Evolutionary conservation across 2,329 filamentous ascomycete genomes (phyloP).

Genomic region (Aureobasidium sp.): DNA sequence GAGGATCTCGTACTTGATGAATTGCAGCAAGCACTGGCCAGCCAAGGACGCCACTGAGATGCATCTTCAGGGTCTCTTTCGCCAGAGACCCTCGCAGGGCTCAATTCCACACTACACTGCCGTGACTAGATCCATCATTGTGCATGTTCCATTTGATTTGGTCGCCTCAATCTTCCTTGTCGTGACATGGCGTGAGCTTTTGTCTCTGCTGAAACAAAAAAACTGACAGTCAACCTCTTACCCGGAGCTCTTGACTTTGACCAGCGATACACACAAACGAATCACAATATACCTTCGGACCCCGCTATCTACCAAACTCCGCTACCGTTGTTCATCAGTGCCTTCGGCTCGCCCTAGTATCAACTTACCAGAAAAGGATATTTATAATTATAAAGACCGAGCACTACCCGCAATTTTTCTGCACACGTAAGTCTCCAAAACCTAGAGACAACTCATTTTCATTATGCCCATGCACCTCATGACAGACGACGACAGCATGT

Average conservation of each 20-base stretch:
- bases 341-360: constrained; percentile 9
- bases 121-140: neutral
- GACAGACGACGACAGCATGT: constrained; percentile 13
- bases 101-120: neutral
- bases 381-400: constrained; percentile 15
- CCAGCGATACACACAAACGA: neutral
- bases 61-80: constrained; percentile 1
- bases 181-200: neutral
- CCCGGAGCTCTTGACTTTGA: neutral
- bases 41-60: constrained; percentile 13
- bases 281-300: neutral
- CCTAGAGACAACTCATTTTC: neutral
- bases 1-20: neutral
- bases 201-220: neutral
- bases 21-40: constrained; percentile 4
- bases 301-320: neutral
- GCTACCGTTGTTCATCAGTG: constrained; percentile 3
- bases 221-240: neutral
- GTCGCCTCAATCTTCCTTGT: neutral
- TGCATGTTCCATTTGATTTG: neutral
- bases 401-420: constrained; percentile 1
- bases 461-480: constrained; percentile 14
- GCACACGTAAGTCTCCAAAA: neutral
- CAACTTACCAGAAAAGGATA: constrained; percentile 1
- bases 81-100: neutral